Evolutionary conservation across 495 filamentous ascomycete genomes (phyloP).

Genomic region (Aspergillus egyptiacus): DNA sequence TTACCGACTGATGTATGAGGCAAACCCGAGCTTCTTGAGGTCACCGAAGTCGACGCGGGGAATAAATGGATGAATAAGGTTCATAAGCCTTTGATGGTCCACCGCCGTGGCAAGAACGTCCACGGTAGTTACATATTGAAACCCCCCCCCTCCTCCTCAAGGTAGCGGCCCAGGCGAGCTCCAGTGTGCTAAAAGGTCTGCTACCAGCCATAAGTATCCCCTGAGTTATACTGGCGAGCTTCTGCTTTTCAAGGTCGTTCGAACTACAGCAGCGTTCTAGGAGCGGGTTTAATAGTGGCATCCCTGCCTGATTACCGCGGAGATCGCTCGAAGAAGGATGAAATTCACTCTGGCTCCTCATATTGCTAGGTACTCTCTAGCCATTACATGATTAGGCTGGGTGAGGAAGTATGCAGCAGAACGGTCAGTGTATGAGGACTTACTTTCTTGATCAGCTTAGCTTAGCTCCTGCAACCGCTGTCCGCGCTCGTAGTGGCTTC

Average conservation of each 20-base stretch:
- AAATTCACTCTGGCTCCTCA: no score
- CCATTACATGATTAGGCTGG: no score
- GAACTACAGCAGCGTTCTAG: constrained; percentile 11
- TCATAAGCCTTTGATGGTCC: constrained; percentile 24
- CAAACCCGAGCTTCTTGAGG: constrained; percentile 21
- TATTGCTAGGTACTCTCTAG: no score
- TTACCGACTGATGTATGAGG: constrained; percentile 24
- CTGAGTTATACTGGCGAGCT: constrained; percentile 10
- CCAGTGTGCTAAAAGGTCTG: constrained; percentile 24
- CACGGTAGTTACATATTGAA: constrained; percentile 14
- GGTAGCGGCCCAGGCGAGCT: constrained; percentile 21
- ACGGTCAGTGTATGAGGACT: no score
- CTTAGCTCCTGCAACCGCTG: no score
- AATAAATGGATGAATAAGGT: constrained; percentile 26
- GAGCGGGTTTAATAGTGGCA: constrained; percentile 13
- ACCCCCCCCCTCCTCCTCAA: constrained; percentile 11
- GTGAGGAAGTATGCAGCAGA: no score
- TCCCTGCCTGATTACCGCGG: no score
- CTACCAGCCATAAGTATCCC: constrained; percentile 16
- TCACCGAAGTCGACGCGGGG: constrained; percentile 14
- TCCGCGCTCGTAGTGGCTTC: no score
- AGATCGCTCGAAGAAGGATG: no score
- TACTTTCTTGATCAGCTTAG: no score
- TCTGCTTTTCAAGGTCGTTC: constrained; percentile 13
- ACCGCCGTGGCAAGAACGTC: constrained; percentile 16